Evolutionary conservation across 1,284 basidiomycete genomes (phyloP), one percentile per base, ranked within the genome.

Genomic region (Hymenochaete sp.): DNA sequence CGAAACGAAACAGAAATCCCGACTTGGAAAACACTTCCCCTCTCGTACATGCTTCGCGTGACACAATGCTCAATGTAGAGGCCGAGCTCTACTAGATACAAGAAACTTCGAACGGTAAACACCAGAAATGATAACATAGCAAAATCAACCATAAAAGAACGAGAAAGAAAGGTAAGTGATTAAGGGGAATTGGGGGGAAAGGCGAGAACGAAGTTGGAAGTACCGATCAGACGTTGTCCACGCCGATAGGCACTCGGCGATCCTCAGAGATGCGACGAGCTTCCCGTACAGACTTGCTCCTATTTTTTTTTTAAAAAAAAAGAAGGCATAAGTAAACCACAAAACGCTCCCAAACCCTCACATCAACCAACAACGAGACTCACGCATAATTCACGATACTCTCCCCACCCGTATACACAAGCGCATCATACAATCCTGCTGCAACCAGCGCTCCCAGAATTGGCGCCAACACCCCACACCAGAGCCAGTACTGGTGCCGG

Each of bases 401-500:
- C 22, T 63, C 63, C 6, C 54, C 42, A 25, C 61, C 65, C 11
- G 52, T 59, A 52, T 61, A 65, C 21, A 67, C 27, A 45, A 67
- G 59, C 2, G 57, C n/a, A 39, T 68, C 67, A 44, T 67, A 69
- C 9, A 66, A 40, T 16, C 61, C 40, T 1, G 59, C 55, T 1
- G 61, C 67, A 26, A 57, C 53, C 48, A 65, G 62, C 2, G 60
- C 66, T 5, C 66, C 66, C 4, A 60, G 22, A 19, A 64, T 56
- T 0, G 65, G 57, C 1, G 59, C 66, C 16, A 70, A 53, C 16
- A 68, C 57, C 5, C 68, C 66, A 27, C 65, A 65, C 72, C 72
- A 75, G 7, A 71, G 47, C 70, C 71, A 76, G 54, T 74, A 76
- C 55, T 68, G 65, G 44, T 48, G 14, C 26, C 42, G 25, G 24